These are phyloP conservation scores for Poronia punctata DNA, from an alignment of 495 filamentous ascomycete species.

Conservation along the genomic window DNA sequence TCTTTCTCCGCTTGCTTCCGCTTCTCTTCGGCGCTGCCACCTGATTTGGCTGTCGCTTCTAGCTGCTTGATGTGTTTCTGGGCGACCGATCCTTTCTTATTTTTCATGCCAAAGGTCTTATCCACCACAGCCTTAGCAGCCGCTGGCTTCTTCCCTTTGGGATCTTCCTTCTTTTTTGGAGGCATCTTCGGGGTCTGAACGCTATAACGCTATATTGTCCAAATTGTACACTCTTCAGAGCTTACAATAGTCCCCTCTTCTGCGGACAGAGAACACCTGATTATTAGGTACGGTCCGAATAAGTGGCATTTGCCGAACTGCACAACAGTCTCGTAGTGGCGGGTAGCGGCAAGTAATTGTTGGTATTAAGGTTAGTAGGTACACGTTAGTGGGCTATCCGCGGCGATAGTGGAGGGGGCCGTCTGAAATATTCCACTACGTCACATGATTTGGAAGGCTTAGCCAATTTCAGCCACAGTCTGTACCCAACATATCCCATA, in stretches of 20 bases:
- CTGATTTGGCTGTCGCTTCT: slow-evolving; percentile 58
- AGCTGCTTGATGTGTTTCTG: slow-evolving; percentile 85
- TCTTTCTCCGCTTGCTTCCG: slow-evolving; percentile 81
- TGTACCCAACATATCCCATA: neutral
- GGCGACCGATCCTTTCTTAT: slow-evolving; percentile 90
- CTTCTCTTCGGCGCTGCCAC: slow-evolving; percentile 78
- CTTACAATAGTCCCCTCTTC: too few relatives aligned
- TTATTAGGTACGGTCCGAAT: too few relatives aligned
- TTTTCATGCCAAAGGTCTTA: slow-evolving; percentile 99
- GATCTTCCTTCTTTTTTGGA: slow-evolving; percentile 74
- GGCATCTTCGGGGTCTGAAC: slow-evolving; percentile 76
- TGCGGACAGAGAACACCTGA: too few relatives aligned
- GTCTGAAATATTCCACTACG: slow-evolving; percentile 8
- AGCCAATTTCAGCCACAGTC: slow-evolving; percentile 7
- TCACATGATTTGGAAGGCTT: slow-evolving; percentile 9
- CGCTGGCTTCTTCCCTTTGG: slow-evolving; percentile 56
- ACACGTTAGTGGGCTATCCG: slow-evolving; percentile 6
- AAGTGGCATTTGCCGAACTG: too few relatives aligned
- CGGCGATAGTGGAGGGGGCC: slow-evolving; percentile 1
- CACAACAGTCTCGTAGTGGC: too few relatives aligned
- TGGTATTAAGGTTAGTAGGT: slow-evolving; percentile 1
- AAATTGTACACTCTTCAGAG: too few relatives aligned
- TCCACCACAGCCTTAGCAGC: slow-evolving; percentile 69
- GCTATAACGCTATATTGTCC: too few relatives aligned
- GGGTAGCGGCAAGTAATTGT: too few relatives aligned